Evolutionary conservation across 768 basidiomycete species (phyloP).

Genomic region (Pleurotus djamor): DNA sequence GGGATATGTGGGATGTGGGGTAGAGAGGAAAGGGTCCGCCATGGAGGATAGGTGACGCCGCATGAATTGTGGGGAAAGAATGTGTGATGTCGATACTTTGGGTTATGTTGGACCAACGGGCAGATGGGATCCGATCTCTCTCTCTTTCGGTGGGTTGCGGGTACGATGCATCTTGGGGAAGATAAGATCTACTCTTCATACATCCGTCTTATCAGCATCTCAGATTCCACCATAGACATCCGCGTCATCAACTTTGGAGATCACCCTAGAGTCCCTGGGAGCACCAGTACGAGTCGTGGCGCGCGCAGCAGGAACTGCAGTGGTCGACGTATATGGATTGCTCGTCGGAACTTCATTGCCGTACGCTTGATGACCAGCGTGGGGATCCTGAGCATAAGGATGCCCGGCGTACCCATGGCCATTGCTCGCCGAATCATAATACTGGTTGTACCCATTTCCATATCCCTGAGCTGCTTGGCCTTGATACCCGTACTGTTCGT

Average conservation of each 20-base stretch:
- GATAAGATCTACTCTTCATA: neutral
- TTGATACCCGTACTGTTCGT: neutral
- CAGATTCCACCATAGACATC: slow-evolving; percentile 7
- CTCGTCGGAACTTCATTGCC: neutral
- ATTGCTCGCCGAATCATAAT: neutral
- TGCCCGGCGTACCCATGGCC: neutral
- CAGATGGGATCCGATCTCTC: neutral
- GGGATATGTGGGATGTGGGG: neutral
- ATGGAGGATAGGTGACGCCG: too few relatives aligned
- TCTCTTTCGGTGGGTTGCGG: neutral
- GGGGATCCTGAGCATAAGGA: slow-evolving; percentile 1
- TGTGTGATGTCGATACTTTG: too few relatives aligned
- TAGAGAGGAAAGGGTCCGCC: neutral
- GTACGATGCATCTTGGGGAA: neutral
- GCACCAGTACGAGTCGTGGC: slow-evolving; percentile 4
- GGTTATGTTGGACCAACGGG: too few relatives aligned
- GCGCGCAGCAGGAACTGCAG: slow-evolving; percentile 4
- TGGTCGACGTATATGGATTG: neutral
- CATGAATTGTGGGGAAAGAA: too few relatives aligned
- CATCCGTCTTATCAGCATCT: neutral
- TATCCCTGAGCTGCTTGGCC: neutral
- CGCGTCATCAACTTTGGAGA: slow-evolving; percentile 3
- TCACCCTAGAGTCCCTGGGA: slow-evolving; percentile 2
- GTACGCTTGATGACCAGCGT: neutral
- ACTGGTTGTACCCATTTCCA: neutral